A percentile compares a stretch with the other conserved stretches of the same genome.
phyloP scores from a whole-genome alignment of 2,329 filamentous ascomycete genomes.

The Alternaria sp. region DNA sequence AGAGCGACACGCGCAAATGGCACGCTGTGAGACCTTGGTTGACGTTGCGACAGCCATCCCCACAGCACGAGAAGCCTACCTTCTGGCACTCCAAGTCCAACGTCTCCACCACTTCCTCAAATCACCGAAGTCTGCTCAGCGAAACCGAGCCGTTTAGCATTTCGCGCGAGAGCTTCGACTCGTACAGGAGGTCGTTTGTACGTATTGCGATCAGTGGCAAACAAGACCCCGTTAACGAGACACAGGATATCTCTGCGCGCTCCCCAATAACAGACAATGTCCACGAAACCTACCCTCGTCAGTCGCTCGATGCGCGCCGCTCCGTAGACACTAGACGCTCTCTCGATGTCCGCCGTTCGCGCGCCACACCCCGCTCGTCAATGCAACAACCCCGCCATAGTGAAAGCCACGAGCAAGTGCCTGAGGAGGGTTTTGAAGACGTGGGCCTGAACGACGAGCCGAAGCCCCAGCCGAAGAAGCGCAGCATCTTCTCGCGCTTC shows the following conservation, averaged over 20 bases:
- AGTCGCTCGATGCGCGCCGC: conserved; percentile 66
- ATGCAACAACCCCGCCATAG: conserved; percentile 66
- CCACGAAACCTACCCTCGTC: conserved; percentile 63
- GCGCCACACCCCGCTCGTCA: conserved; percentile 69
- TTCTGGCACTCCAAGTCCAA: conserved; percentile 71
- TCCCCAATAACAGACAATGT: conserved; percentile 74
- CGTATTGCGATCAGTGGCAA: conserved; percentile 46
- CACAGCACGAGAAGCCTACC: conserved; percentile 82
- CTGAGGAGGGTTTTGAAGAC: conserved; percentile 88
- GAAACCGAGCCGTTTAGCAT: conserved; percentile 96
- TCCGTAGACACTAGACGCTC: conserved; percentile 79
- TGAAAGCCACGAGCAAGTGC: conserved; percentile 66
- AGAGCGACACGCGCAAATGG: conserved; percentile 6
- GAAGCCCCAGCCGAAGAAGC: conserved; percentile 72
- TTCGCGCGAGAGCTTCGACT: conserved; percentile 95
- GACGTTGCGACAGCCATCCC: conserved; percentile 68
- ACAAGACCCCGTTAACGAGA: conserved; percentile 39
- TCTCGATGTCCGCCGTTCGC: conserved; percentile 56
- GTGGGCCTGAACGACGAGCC: conserved; percentile 84
- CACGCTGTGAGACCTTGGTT: conserved; percentile 14
- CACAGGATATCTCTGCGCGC: conserved; percentile 88
- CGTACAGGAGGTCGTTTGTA: conserved; percentile 95
- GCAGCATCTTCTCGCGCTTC: conserved; percentile 82
- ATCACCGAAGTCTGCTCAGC: conserved; percentile 71
- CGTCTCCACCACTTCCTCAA: conserved; percentile 61